Conservation (phyloP, 2,329 filamentous ascomycete genomes). For the Didymella pomorum region DNA sequence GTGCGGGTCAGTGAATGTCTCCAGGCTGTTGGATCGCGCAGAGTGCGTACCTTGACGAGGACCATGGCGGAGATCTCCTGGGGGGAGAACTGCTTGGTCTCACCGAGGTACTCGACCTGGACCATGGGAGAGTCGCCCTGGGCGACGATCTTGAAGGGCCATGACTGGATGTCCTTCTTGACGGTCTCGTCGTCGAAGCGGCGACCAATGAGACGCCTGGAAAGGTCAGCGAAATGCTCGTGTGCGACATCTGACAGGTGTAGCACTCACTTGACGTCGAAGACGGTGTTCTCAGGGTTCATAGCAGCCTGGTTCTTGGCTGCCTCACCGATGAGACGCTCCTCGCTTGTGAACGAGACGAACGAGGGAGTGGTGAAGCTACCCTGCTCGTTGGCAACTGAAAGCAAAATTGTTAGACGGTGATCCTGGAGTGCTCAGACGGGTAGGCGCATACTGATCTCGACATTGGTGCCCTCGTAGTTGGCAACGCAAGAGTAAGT, state of each 20-base stretch:
- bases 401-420: conserved; percentile 33
- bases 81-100: conserved; percentile 94
- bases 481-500: conserved; percentile 99
- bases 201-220: conserved; percentile 94
- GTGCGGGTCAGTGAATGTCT: conserved; percentile 31
- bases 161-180: conserved; percentile 98
- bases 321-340: conserved; percentile 98
- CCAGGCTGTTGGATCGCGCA: not conserved
- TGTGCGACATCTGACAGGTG: not conserved
- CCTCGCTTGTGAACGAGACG: conserved; percentile 98
- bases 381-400: conserved; percentile 98
- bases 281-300: conserved; percentile 98
- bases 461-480: conserved; percentile 99
- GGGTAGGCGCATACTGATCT: conserved; percentile 77
- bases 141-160: conserved; percentile 98
- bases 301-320: conserved; percentile 99
- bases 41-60: conserved; percentile 79
- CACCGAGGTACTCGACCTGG: conserved; percentile 92
- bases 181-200: conserved; percentile 94
- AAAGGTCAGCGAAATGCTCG: conserved; percentile 41
- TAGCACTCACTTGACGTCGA: conserved; percentile 90
- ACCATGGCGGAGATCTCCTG: conserved; percentile 99
- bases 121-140: conserved; percentile 88
- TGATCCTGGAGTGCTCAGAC: conserved; percentile 8
- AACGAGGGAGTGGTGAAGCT: conserved; percentile 98